Evolutionary conservation across 371 early-diverging fungal genomes (phyloP).

Genomic region (Mortierella polycephala): DNA sequence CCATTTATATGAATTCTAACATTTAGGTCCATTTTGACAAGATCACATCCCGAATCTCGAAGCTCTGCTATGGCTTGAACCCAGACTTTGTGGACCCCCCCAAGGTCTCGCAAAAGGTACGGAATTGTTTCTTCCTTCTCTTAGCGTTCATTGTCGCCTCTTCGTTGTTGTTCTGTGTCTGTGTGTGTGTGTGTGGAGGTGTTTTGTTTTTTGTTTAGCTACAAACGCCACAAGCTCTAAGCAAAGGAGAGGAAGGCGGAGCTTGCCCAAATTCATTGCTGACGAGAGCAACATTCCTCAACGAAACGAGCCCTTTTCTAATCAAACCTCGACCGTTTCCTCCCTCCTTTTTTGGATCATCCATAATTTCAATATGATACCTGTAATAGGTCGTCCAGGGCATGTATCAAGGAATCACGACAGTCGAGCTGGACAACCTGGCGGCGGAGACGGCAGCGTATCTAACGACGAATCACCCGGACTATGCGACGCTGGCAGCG

Average conservation of each 20-base stretch:
- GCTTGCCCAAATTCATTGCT: no score
- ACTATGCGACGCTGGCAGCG: slow-evolving; percentile 98
- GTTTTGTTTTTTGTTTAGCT: background rate
- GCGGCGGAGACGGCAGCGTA: slow-evolving; percentile 98
- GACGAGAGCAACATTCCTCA: no score
- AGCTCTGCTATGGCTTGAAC: slow-evolving; percentile 95
- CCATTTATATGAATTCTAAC: background rate
- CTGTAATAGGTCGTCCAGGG: slow-evolving; percentile 86
- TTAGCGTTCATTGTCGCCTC: background rate
- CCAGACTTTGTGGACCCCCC: slow-evolving; percentile 92
- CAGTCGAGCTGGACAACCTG: slow-evolving; percentile 97
- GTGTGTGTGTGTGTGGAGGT: background rate
- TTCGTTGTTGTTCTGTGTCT: background rate
- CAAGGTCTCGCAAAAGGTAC: slow-evolving; percentile 93
- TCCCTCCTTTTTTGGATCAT: background rate
- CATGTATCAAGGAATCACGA: slow-evolving; percentile 97
- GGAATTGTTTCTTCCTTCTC: background rate
- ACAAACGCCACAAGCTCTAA: background rate
- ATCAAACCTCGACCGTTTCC: background rate
- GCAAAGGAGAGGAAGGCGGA: no score
- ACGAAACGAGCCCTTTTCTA: background rate
- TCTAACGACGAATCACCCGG: slow-evolving; percentile 97
- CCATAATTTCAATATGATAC: background rate
- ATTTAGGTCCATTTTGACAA: slow-evolving; percentile 55
- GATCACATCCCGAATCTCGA: slow-evolving; percentile 73